phyloP scores from a whole-genome alignment of 208 protist species.

The Vickermania spadyakhi region DNA sequence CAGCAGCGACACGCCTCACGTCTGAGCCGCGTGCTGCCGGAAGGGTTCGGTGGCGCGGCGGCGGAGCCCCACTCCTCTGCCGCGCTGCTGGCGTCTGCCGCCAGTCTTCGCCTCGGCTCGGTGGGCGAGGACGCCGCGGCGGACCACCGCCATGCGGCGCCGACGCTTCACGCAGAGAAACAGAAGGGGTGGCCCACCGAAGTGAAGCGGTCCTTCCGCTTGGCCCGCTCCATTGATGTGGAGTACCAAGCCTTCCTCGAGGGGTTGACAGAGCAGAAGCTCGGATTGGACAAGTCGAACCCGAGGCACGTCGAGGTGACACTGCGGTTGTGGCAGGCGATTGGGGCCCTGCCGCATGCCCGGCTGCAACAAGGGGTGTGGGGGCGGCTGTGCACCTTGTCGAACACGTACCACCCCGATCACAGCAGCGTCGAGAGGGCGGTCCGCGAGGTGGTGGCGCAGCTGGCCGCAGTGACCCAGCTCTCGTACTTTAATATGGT shows the following conservation, averaged over 20 bases:
- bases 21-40: conserved; percentile 44
- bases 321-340: conserved; percentile 34
- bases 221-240: conserved; percentile 35
- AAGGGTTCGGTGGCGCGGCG: conserved; percentile 7
- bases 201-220: conserved; percentile 44
- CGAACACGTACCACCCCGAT: conserved; percentile 31
- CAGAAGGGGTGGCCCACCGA: conserved; percentile 25
- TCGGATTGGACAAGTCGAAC: conserved; percentile 38
- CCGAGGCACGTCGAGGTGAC: conserved; percentile 24
- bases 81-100: conserved; percentile 1
- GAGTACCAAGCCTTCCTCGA: conserved; percentile 45
- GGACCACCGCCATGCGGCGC: background rate
- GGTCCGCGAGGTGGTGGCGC: conserved; percentile 12
- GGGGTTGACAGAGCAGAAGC: conserved; percentile 39
- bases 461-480: conserved; percentile 11
- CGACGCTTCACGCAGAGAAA: conserved; percentile 3
- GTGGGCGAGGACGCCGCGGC: background rate
- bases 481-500: background rate
- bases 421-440: conserved; percentile 4
- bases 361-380: conserved; percentile 55
- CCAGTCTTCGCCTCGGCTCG: background rate
- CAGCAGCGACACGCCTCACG: conserved; percentile 72
- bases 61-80: conserved; percentile 5
- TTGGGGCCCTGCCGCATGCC: conserved; percentile 17
- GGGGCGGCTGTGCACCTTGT: conserved; percentile 63